Evolutionary conservation across 148 eudicot genomes (phyloP).

Genomic region (Cornus kousa): DNA sequence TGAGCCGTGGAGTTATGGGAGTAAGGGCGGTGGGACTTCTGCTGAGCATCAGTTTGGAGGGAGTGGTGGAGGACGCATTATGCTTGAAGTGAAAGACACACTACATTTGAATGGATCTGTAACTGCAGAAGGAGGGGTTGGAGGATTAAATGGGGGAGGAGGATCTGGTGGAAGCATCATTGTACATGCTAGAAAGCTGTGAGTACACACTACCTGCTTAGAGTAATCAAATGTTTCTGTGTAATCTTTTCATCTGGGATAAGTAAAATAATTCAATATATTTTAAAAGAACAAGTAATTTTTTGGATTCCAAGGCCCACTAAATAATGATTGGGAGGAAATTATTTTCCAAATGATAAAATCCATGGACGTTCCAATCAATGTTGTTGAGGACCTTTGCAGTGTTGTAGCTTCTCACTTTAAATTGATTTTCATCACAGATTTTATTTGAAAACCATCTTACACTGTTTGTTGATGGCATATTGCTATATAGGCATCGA

Average conservation of each 20-base stretch:
- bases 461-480: not conserved
- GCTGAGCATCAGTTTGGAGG: conserved; percentile 53
- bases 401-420: not conserved
- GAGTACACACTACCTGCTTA: conserved; percentile 32
- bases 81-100: conserved; percentile 40
- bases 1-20: conserved; percentile 72
- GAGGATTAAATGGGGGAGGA: conserved; percentile 71
- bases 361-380: not conserved
- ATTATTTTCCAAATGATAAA: not conserved
- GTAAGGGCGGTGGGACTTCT: conserved; percentile 75
- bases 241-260: not conserved
- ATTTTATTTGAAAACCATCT: not conserved
- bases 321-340: not conserved
- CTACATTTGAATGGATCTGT: conserved; percentile 67
- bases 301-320: conserved; percentile 3
- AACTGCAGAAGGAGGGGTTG: conserved; percentile 77
- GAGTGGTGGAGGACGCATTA: conserved; percentile 76
- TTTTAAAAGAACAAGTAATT: too few relatives aligned
- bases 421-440: not conserved
- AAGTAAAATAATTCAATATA: not conserved
- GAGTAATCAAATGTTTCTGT: not conserved
- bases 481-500: not conserved
- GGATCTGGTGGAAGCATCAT: conserved; percentile 92
- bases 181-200: conserved; percentile 66
- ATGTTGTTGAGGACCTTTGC: not conserved